These are phyloP conservation scores for Lachnellula subtilissima DNA, from an alignment of 2,329 filamentous ascomycete genomes.

Conservation along the genomic window DNA sequence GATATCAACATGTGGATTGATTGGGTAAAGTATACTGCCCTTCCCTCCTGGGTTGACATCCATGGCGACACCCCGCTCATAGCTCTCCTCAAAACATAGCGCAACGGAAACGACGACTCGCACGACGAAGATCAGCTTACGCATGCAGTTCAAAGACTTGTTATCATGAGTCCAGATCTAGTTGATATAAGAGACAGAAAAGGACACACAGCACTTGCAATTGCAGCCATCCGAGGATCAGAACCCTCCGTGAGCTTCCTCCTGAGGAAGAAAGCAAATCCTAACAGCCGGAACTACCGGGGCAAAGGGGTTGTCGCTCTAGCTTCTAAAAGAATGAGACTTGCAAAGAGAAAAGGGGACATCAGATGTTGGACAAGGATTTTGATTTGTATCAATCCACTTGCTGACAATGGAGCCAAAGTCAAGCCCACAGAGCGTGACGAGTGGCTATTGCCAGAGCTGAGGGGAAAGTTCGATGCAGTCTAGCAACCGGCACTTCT, in stretches of 20 bases:
- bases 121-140: not conserved
- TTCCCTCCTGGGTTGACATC: slow-evolving; percentile 1
- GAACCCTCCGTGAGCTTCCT: not conserved
- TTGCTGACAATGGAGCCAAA: not conserved
- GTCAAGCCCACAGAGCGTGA: not conserved
- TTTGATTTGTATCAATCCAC: not conserved
- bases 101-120: not conserved
- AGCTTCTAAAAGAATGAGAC: not conserved
- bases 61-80: slow-evolving; percentile 5
- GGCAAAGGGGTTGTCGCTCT: not conserved
- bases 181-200: slow-evolving; percentile 6
- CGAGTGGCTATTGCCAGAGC: not conserved
- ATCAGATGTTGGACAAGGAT: not conserved
- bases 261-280: not conserved
- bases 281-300: not conserved
- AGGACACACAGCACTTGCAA: slow-evolving; percentile 1
- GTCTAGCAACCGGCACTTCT: not conserved
- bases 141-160: not conserved
- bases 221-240: slow-evolving; percentile 2
- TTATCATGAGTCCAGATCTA: not conserved
- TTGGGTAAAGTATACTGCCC: not conserved
- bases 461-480: not conserved
- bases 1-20: not conserved
- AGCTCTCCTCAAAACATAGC: slow-evolving; percentile 3
- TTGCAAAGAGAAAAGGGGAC: not conserved